These are phyloP conservation scores for Nicotiana knightiana DNA, from an alignment of 257 asterid species.

Conservation along the genomic window DNA sequence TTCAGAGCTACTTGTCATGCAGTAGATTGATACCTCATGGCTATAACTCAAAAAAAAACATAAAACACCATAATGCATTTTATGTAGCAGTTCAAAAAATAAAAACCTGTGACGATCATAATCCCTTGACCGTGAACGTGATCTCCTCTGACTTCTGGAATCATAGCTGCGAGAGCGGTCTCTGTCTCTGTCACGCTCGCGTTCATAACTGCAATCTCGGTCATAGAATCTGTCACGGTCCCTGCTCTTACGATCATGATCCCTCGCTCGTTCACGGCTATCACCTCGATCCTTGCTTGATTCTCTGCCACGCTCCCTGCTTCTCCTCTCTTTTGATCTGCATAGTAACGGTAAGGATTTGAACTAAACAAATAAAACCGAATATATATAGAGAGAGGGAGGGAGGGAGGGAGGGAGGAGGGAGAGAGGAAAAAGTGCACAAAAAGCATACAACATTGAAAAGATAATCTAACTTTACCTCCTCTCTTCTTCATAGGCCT, in stretches of 20 bases:
- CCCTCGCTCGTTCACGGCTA: constrained; percentile 55
- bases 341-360: not conserved
- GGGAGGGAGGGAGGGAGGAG: too few relatives aligned
- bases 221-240: not conserved
- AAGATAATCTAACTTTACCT: constrained; percentile 30
- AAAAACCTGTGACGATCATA: constrained; percentile 82
- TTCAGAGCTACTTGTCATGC: not conserved
- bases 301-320: constrained; percentile 68
- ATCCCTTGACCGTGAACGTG: constrained; percentile 91
- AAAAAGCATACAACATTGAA: not conserved
- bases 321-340: constrained; percentile 68
- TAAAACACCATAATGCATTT: not conserved
- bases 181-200: constrained; percentile 63
- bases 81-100: not conserved
- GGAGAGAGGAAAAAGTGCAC: not conserved
- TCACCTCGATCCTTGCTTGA: constrained; percentile 60
- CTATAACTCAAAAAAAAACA: not conserved
- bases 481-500: constrained; percentile 75
- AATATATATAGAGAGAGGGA: too few relatives aligned
- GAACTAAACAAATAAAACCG: not conserved
- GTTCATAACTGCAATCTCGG: constrained; percentile 42
- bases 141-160: constrained; percentile 71
- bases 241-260: constrained; percentile 54
- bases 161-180: constrained; percentile 64
- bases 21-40: not conserved